A percentile compares a stretch with the other conserved stretches of the same genome.
Evolutionary conservation across 2,329 filamentous ascomycete genomes (phyloP).

Genomic region (Emmonsiellopsis sp.): DNA sequence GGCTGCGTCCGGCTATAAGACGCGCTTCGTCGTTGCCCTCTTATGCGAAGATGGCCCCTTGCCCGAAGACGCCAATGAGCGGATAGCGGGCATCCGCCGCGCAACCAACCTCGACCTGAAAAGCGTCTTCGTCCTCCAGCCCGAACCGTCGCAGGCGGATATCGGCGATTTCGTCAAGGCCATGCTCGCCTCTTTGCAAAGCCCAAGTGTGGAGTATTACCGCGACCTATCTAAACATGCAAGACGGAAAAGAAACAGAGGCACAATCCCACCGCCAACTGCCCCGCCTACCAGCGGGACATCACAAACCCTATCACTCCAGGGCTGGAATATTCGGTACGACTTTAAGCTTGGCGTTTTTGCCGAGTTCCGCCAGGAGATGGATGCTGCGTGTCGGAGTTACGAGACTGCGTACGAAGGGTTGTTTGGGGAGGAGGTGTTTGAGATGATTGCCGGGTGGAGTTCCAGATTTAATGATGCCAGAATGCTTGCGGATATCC

Average conservation of each 20-base stretch:
- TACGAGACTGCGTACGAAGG: conserved; percentile 83
- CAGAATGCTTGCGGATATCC: conserved; percentile 73
- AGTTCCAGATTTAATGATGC: conserved; percentile 85
- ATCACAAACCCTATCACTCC: conserved; percentile 72
- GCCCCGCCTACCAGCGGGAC: conserved; percentile 74
- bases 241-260: conserved; percentile 75
- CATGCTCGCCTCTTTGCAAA: conserved; percentile 64
- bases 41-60: conserved; percentile 62
- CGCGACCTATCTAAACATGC: conserved; percentile 87
- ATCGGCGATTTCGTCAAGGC: conserved; percentile 64
- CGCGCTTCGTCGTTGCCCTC: conserved; percentile 67
- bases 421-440: conserved; percentile 70
- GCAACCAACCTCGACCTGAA: conserved; percentile 75
- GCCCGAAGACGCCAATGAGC: conserved; percentile 58
- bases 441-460: conserved; percentile 86
- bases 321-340: conserved; percentile 89
- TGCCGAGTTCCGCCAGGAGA: conserved; percentile 86
- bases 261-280: conserved; percentile 69
- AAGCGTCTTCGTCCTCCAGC: conserved; percentile 74
- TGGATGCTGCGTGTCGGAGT: conserved; percentile 75
- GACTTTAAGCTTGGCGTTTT: conserved; percentile 89
- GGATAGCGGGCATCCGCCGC: conserved; percentile 68
- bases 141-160: conserved; percentile 61
- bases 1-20: conserved; percentile 55
- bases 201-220: conserved; percentile 78